Conservation (phyloP, 208 protist genomes). For the Histomonas meleagridis region DNA sequence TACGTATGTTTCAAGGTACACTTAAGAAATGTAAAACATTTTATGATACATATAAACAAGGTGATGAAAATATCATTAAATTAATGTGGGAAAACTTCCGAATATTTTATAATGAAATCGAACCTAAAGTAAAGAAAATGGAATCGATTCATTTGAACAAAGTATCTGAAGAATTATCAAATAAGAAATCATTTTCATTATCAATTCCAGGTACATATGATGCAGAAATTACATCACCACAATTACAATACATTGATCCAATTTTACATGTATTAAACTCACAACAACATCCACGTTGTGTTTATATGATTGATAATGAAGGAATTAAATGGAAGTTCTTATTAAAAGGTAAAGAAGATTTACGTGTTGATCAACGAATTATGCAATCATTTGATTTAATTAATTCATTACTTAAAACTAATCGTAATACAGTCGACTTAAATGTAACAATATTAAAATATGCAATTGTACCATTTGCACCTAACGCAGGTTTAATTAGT, state of each 20-base stretch:
- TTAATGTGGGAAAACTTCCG: background rate
- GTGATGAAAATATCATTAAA: background rate
- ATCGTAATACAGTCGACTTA: background rate
- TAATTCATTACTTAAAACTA: background rate
- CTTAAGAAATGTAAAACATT: too few species aligned
- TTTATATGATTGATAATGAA: background rate
- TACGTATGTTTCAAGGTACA: background rate
- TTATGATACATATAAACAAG: background rate
- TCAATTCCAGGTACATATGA: background rate
- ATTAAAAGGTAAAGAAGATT: constrained; percentile 39
- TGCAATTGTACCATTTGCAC: constrained; percentile 26
- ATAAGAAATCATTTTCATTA: background rate
- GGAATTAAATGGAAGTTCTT: constrained; percentile 28
- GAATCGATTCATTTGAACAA: background rate
- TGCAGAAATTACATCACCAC: background rate
- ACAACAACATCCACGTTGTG: constrained; percentile 26
- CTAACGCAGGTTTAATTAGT: background rate
- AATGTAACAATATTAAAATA: constrained; percentile 9
- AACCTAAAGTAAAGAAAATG: background rate
- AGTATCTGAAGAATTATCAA: constrained; percentile 3
- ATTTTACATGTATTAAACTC: background rate
- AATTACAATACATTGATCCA: background rate
- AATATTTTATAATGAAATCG: background rate
- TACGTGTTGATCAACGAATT: constrained; percentile 34
- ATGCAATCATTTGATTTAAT: constrained; percentile 35